A percentile compares a stretch with the other conserved stretches of the same genome.
phyloP scores from a whole-genome alignment of 192 early-diverging fungal genomes.

The Hyaloraphidium curvatum region DNA sequence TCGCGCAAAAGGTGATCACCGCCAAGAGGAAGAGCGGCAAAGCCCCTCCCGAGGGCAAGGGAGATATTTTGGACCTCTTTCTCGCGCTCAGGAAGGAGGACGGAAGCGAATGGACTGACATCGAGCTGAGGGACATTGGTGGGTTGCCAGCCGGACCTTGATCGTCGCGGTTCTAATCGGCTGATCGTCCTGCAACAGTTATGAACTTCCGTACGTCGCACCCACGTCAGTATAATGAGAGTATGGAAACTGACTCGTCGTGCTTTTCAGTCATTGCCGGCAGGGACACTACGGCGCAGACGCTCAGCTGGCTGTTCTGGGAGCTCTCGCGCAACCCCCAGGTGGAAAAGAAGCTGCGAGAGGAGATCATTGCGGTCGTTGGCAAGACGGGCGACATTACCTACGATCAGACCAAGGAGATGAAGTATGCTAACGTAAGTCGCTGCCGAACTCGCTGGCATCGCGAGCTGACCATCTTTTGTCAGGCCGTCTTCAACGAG shows the following conservation, averaged over 20 bases:
- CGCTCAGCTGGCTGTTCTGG: constrained; percentile 32
- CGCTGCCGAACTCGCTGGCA: not conserved
- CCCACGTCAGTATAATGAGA: too few relatives aligned
- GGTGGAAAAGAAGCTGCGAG: constrained; percentile 6
- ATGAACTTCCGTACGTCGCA: too few relatives aligned
- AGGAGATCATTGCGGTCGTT: constrained; percentile 12
- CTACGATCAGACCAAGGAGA: constrained; percentile 19
- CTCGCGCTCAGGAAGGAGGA: constrained; percentile 19
- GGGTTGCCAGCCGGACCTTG: constrained; percentile 2
- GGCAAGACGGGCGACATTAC: not conserved
- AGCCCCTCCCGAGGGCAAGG: not conserved
- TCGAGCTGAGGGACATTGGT: constrained; percentile 22
- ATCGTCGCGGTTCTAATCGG: too few relatives aligned
- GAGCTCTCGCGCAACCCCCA: constrained; percentile 10
- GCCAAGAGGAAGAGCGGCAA: not conserved
- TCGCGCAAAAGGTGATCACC: not conserved
- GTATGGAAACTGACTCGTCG: too few relatives aligned
- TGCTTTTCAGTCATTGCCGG: constrained; percentile 4
- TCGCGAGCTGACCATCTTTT: not conserved
- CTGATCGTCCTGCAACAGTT: too few relatives aligned
- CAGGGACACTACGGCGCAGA: constrained; percentile 25
- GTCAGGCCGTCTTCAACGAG: constrained; percentile 31
- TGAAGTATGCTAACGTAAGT: constrained; percentile 22
- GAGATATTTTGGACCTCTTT: constrained; percentile 11
- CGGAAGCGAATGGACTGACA: constrained; percentile 13